Evolutionary conservation across 768 basidiomycete species (phyloP), one percentile per base, ranked within the genome.

Genomic region (Clathrus columnatus): DNA sequence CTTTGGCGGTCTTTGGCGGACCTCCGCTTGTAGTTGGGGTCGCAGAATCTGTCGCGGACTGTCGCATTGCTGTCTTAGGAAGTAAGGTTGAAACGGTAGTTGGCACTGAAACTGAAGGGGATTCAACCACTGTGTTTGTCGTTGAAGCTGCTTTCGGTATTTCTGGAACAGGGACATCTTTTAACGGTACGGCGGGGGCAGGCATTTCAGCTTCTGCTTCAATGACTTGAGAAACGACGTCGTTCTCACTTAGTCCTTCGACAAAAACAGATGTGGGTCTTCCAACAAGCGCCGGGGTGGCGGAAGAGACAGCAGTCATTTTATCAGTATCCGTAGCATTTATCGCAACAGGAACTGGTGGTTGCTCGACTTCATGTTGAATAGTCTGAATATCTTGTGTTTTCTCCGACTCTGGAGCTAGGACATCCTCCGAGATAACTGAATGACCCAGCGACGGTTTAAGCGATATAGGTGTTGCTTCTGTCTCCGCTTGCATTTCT

Each of bases 331-430:
- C 48, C 1, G 32, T 57, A 20, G 47, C 59, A 28, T 44, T 52
- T 8, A 49, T 41, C 5, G 57, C 21, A 30, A 52, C 56, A 18
- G 27, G 51, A 26, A 23, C 56, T 7, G 57, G 57, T 29, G 55
- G 41, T 14, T 27, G 24, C 28, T 87, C 11, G 86, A 87, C 73
- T 84, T 84, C 28, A 29, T 17, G 43, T 18, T 49, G 20, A 21
- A 26, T 20, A 6, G 20, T 42, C 7, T 26, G 26, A 24, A 28
- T n/a, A 18, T 16, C 49, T 32, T n/a, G 29, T 14, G 41, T 24
- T n/a, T 27, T 30, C 11, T 57, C 41, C 17, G 65, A 66, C 4
- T 62, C 61, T 7, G 62, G 58, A 47, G 67, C 63, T 21, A n/a
- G n/a, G n/a, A n/a, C n/a, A n/a, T n/a, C n/a, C n/a, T 64, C 69